Percentiles rank a stretch among this genome's conserved stretches.
Evolutionary conservation across 2,329 filamentous ascomycete species (phyloP).

Genomic region (Rachicladosporium sp.): DNA sequence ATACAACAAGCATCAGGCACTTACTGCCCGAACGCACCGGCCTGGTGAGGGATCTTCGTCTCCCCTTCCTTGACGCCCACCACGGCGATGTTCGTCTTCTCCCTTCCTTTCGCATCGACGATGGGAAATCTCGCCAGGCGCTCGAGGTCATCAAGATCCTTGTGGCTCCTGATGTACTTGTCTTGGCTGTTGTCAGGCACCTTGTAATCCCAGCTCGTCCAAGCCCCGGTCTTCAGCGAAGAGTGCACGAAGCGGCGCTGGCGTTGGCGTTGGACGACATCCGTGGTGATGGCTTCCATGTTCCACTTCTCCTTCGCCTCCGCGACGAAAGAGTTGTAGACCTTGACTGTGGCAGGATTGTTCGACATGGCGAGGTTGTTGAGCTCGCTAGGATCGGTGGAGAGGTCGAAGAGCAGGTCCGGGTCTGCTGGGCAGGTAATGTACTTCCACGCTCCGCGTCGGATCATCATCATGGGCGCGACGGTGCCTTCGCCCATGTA

Average conservation of each 20-base stretch:
- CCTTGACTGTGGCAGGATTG: slow-evolving; percentile 26
- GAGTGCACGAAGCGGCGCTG: slow-evolving; percentile 67
- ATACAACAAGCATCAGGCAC: not conserved
- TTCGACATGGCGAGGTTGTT: slow-evolving; percentile 49
- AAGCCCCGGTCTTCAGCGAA: slow-evolving; percentile 62
- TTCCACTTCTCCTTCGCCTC: slow-evolving; percentile 73
- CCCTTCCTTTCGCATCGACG: slow-evolving; percentile 32
- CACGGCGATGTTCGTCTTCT: slow-evolving; percentile 12
- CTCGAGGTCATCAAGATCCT: slow-evolving; percentile 70
- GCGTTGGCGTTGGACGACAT: slow-evolving; percentile 67
- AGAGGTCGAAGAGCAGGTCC: slow-evolving; percentile 72
- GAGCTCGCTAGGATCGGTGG: slow-evolving; percentile 63
- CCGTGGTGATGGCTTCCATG: slow-evolving; percentile 60
- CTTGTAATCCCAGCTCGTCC: slow-evolving; percentile 77
- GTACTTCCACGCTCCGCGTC: slow-evolving; percentile 81
- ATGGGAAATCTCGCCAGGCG: slow-evolving; percentile 59
- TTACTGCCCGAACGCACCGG: slow-evolving; percentile 23
- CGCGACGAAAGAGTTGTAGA: slow-evolving; percentile 50
- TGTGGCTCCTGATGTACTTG: slow-evolving; percentile 76
- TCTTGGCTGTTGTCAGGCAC: slow-evolving; percentile 50
- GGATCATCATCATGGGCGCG: slow-evolving; percentile 86
- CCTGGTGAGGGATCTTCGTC: slow-evolving; percentile 18
- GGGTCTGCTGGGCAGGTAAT: slow-evolving; percentile 74
- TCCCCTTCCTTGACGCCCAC: slow-evolving; percentile 12
- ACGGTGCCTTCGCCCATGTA: slow-evolving; percentile 91